Base-by-base conservation (phyloP, 371 early-diverging fungal genomes). In the Amoeboaphelidium occidentale region DNA sequence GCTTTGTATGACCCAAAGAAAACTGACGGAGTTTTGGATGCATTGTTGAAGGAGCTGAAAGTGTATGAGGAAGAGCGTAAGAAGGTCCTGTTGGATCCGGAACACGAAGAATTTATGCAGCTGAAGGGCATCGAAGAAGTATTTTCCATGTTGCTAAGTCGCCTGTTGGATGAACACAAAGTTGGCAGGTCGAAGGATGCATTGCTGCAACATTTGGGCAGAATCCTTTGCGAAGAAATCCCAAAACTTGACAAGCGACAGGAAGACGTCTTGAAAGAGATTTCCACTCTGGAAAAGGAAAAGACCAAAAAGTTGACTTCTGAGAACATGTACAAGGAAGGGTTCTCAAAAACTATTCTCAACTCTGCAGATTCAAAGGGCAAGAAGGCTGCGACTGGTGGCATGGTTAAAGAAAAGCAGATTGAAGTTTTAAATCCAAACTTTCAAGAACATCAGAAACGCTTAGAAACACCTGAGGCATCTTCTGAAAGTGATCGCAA, bases 271-370 rank as follows among this genome's bases (percentile, higher is more conserved):
- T 23, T 23, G 13, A 26, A 46, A 26, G 27, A 46, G 24, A 46
- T 46, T 26, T 23, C 20, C 20, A 26, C 20, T 6, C 47, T 77
- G 43, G 63, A 73, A 48, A 67, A 58, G 44, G 79, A 83, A 46
- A 73, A 72, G 45, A 63, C 61, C 43, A 72, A 69, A 56, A 83
- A 82, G 52, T 45, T 87, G 27, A 78, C 83, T 1, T 69, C 72
- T 2, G 88, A 88, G 53, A 77, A 82, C 27, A 70, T 88, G 51
- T 67, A 69, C 23, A 69, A 73, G 20, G 75, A 72, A 26, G 81
- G 81, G 4, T 76, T 79, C 50, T 70, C 70, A 55, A 75, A 76
- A 49, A 81, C 81, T 17, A 77, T 78, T 62, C 55, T 62, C 46
- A 0, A 4, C 25, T 26, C 43, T 45, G 2, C 32, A 21, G 23